Evolutionary conservation across 257 asterid species (phyloP), one percentile per base, ranked within the genome.

Genomic region (Catharanthus roseus): DNA sequence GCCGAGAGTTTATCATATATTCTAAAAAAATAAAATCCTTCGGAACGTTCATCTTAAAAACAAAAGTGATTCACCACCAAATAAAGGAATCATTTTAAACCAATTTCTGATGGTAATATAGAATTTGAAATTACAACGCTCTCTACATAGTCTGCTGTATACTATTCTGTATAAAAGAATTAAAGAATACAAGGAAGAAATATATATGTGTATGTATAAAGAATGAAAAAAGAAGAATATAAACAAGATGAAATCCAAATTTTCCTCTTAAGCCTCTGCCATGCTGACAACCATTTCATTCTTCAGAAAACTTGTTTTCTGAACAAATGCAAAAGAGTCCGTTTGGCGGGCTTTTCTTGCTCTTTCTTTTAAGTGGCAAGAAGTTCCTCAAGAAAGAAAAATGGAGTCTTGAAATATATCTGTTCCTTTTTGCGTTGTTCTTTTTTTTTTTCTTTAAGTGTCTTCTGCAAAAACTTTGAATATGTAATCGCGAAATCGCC

Each of bases 391-490:
- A 45, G 29, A 16, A 5, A 38, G 21, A 4, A 18, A 56, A 10
- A n/a, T 69, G 65, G 53, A 69, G 73, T 4, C 65, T 54, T 36
- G 53, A 61, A 61, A 33, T 23, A 33, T 23, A 6, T 11, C 0
- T 41, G 49, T 55, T 42, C 41, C 67, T 42, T 42, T 42, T n/a
- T n/a, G n/a, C n/a, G n/a, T n/a, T n/a, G n/a, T n/a, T n/a, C n/a
- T n/a, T n/a, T n/a, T n/a, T n/a, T n/a, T n/a, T n/a, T n/a, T 42
- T 42, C 8, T 67, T 72, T 57, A 81, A 19, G 83, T 81, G 69
- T 95, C 99, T 74, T 95, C 97, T 68, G 88, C 93, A 83, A 89
- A 95, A 66, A 86, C 92, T 83, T 80, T 95, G 74, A 95, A 80
- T 38, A 86, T 85, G 82, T 91, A 95, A 64, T 95, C 99, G 0